Base-by-base conservation (phyloP, 192 early-diverging fungal genomes). In the Backusella macrospora region DNA sequence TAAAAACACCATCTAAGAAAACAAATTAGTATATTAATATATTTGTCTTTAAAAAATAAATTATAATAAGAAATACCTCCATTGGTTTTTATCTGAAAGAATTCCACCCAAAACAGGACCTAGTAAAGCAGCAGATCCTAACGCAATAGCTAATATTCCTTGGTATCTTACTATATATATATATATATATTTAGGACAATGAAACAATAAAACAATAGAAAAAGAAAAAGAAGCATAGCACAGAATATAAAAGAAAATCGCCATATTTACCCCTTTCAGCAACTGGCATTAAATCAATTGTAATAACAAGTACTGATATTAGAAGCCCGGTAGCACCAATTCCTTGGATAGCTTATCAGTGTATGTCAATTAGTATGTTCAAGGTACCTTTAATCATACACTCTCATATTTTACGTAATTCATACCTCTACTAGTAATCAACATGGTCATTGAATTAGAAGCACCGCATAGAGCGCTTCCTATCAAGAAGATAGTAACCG, bases 391-490 rank as follows among this genome's bases (percentile, higher is more conserved):
- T n/a, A n/a, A n/a, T n/a, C 29, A 34, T 2, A 34, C 29, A 1
- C 29, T 34, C 29, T 34, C 29, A 1, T 2, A 34, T 34, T 34
- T 34, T 34, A 34, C 29, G 2, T 34, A 34, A 2, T 34, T 34
- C 29, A 34, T 67, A 75, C 73, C 73, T 75, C 73, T 68, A 14
- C 52, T 87, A 67, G 85, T 75, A 79, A 94, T 92, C 13, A 94
- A 79, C 83, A 86, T 81, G 16, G 75, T 68, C 78, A 87, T 85
- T n/a, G 68, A 82, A 26, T 77, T 80, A 34, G 78, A 81, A 14
- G 81, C 75, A 68, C 89, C 92, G 70, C 91, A 94, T n/a, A 93
- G 79, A 14, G 84, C 72, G 13, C 86, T 89, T 29, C 92, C 92
- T 64, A 87, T 65, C 73, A 86, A 77, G 73, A 94, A 95, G 62